Evolutionary conservation across 805 yeast genomes (phyloP), one percentile per base, ranked within the genome.

Genomic region (Cyberlindnera samutprakarnensis): DNA sequence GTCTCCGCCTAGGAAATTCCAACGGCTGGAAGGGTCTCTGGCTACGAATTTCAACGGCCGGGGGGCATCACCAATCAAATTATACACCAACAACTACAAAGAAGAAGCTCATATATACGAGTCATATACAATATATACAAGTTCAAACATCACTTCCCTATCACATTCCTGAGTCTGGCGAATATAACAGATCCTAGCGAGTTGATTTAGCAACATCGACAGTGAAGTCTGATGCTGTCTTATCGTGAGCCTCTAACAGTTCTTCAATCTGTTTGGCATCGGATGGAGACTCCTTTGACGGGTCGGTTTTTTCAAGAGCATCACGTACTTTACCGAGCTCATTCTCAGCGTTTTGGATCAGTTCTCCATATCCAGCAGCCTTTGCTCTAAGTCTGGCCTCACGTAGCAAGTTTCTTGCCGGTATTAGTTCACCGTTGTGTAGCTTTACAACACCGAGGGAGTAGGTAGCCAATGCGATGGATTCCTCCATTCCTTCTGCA

Each of bases 401-500:
- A 6, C 78, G 61, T 28, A 88, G 60, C 18, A 71, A 59, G 25
- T 74, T 62, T 41, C 71, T 74, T 0, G 95, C 87, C 33, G 66
- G 57, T 2, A 63, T 67, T 35, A 70, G 62, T 9, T 76, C 59
- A 1, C 78, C 71, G 28, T 63, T 49, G 44, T 83, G 84, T n/a
- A 79, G 56, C 27, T 72, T 67, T 9, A 85, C 67, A 5, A 87
- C 94, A 2, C 96, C 97, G 25, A 84, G 62, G 0, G 95, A 94
- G 50, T 82, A 88, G 0, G 86, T 75, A 1, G 95, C 75, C 51
- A 88, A 63, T 0, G 94, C 92, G 25, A 81, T 75, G 1, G 82
- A 74, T 41, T 82, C 85, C 20, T 72, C 68, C 10, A 80, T 56
- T 6, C 61, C 57, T 9, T 54, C 53, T 29, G 65, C 68, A 12